Evolutionary conservation across 140 eudicot genomes (phyloP).

Genomic region (Stevia rebaudiana): DNA sequence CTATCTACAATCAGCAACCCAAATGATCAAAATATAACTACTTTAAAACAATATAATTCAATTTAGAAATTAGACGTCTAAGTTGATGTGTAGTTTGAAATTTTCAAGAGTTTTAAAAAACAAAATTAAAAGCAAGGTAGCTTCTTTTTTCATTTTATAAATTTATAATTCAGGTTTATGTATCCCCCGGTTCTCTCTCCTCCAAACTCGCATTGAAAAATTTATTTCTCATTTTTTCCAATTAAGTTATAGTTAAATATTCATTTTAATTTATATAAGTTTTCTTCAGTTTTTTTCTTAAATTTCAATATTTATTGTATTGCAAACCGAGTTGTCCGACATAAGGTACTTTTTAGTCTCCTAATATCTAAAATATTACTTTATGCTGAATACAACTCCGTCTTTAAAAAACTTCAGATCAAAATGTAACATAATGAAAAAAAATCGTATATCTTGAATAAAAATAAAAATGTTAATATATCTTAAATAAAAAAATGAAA

Average conservation of each 20-base stretch:
- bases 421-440: not conserved
- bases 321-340: not conserved
- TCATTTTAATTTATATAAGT: not conserved
- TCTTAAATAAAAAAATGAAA: not conserved
- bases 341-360: not conserved
- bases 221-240: not conserved
- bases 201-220: not conserved
- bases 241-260: not conserved
- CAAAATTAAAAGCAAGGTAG: no score
- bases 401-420: not conserved
- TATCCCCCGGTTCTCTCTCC: not conserved
- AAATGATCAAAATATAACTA: not conserved
- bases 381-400: not conserved
- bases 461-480: not conserved
- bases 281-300: not conserved
- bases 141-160: no score
- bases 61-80: no score
- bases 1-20: slow-evolving; percentile 47
- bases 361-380: not conserved
- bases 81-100: no score
- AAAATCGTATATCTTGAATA: not conserved
- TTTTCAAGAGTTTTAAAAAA: no score
- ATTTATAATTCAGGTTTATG: no score
- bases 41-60: no score
- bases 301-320: not conserved